Evolutionary conservation across 1,284 basidiomycete genomes (phyloP).

Genomic region (Pholiota adiposa): DNA sequence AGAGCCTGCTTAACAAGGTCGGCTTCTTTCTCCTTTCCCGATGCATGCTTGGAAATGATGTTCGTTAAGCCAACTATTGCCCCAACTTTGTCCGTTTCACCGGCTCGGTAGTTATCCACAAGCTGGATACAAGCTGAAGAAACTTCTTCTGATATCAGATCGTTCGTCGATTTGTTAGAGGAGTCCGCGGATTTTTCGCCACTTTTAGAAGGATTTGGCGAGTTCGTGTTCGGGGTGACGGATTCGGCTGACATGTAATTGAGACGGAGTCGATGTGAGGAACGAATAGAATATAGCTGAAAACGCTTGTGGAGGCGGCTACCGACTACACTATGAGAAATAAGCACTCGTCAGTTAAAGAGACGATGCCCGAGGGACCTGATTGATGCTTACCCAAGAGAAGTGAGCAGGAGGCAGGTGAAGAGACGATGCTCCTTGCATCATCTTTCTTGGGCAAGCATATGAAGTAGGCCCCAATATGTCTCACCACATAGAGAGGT

Average conservation of each 20-base stretch:
- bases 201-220: background rate
- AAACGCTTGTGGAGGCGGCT: background rate
- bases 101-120: background rate
- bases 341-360: background rate
- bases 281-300: background rate
- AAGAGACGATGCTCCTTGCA: background rate
- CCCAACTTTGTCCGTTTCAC: background rate
- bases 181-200: background rate
- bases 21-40: background rate
- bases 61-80: background rate
- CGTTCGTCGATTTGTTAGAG: background rate
- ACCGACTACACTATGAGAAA: background rate
- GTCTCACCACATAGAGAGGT: background rate
- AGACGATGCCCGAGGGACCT: background rate
- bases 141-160: background rate
- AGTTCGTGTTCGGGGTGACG: background rate
- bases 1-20: constrained; percentile 5
- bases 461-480: background rate
- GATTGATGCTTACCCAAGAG: background rate
- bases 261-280: background rate
- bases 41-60: background rate
- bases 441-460: background rate
- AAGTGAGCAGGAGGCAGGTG: no score
- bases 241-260: background rate
- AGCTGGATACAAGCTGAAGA: background rate